phyloP scores from a whole-genome alignment of 2,329 filamentous ascomycete species.

The Colletotrichum melonis region DNA sequence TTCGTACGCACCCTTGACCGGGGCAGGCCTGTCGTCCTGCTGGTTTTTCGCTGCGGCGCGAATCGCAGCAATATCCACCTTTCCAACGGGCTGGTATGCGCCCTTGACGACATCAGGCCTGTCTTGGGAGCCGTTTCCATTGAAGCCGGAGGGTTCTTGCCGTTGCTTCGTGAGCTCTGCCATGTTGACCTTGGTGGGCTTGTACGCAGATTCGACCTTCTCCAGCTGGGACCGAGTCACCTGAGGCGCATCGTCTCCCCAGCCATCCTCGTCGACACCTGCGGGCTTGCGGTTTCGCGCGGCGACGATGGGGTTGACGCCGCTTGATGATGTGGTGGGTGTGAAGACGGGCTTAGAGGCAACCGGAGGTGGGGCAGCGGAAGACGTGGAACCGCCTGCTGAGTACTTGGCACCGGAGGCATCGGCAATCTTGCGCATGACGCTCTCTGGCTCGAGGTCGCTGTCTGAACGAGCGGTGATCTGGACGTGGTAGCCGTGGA shows the following conservation, averaged over 20 bases:
- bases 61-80: constrained; percentile 96
- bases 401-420: constrained; percentile 96
- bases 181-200: constrained; percentile 96
- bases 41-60: constrained; percentile 77
- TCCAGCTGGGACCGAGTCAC: constrained; percentile 88
- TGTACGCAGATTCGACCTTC: constrained; percentile 92
- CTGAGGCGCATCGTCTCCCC: constrained; percentile 94
- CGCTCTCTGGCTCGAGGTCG: constrained; percentile 87
- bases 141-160: constrained; percentile 72
- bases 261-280: constrained; percentile 85
- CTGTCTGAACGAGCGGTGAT: constrained; percentile 93
- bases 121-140: constrained; percentile 49
- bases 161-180: constrained; percentile 83
- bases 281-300: constrained; percentile 70
- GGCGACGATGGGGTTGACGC: constrained; percentile 76
- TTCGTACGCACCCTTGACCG: constrained; percentile 93
- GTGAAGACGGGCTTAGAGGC: constrained; percentile 94
- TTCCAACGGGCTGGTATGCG: constrained; percentile 92
- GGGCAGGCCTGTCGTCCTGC: constrained; percentile 83
- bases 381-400: constrained; percentile 66
- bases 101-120: constrained; percentile 79
- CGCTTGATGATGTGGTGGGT: constrained; percentile 69
- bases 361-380: constrained; percentile 74
- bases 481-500: constrained; percentile 98
- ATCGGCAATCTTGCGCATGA: constrained; percentile 94